Evolutionary conservation across 768 basidiomycete genomes (phyloP).

Genomic region (Boletus speciosus): DNA sequence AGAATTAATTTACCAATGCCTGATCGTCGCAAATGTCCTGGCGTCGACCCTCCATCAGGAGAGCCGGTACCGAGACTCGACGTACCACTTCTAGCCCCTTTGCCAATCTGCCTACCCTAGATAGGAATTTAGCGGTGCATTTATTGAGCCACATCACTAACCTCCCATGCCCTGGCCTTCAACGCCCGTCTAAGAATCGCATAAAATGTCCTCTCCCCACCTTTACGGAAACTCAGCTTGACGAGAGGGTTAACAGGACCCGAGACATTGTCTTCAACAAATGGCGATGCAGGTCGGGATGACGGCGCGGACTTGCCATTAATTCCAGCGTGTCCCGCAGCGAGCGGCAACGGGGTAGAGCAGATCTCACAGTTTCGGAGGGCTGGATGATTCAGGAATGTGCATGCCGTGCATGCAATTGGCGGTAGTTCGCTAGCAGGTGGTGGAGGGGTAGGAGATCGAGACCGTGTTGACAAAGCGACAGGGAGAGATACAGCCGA

Average conservation of each 20-base stretch:
- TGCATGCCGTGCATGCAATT: constrained; percentile 81
- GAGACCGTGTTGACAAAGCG: constrained; percentile 16
- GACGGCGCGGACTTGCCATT: constrained; percentile 59
- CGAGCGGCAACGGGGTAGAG: constrained; percentile 56
- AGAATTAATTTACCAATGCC: constrained; percentile 27
- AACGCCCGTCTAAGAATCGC: constrained; percentile 67
- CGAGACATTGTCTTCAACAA: constrained; percentile 21
- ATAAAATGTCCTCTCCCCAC: constrained; percentile 85
- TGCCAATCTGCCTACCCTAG: constrained; percentile 33
- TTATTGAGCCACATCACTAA: constrained; percentile 19
- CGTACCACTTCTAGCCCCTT: constrained; percentile 15
- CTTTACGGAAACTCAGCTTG: constrained; percentile 86
- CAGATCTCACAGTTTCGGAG: constrained; percentile 84
- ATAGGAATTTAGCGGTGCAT: not conserved
- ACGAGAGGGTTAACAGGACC: constrained; percentile 47
- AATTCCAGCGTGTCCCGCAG: constrained; percentile 16
- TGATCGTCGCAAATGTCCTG: constrained; percentile 19
- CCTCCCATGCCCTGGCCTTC: constrained; percentile 75
- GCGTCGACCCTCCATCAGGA: constrained; percentile 15
- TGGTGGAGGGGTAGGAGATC: constrained; percentile 20
- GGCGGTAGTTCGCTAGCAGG: constrained; percentile 25
- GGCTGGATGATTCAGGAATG: constrained; percentile 84
- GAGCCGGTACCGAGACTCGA: constrained; percentile 19
- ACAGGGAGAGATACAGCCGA: constrained; percentile 34
- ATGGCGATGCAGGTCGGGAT: constrained; percentile 59